Base-by-base conservation (phyloP, 73 alveolate species). In the Tetrahymena thermophila region DNA sequence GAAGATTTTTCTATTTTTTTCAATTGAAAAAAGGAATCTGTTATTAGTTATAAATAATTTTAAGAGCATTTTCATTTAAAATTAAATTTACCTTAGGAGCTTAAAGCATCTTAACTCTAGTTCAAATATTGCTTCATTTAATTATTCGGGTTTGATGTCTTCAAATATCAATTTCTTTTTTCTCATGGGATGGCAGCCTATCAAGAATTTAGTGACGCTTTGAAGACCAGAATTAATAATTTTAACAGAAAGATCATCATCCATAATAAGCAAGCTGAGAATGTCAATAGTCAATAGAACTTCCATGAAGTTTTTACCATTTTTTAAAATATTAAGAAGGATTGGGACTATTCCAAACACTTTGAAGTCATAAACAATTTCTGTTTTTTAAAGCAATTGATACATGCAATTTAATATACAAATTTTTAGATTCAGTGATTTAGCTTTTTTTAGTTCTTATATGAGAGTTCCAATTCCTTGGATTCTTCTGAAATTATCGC, bases 1-100 rank as follows among this genome's bases (percentile, higher is more conserved):
- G 85, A 93, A 94, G 25, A 42, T 44, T 96, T 94, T 93, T 96
- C 99, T 85, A 93, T 96, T 56, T 94, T 95, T 93, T 95, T 95
- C 94, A 35, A 96, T 34, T 94, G 96, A 97, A 84, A 95, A 94
- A 14, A 97, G 40, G 83, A 71, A 97, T 84, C 96, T 89, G 4
- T 95, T 85, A 85, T 50, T 50, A 83, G 21, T 34, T 28, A 95
- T 35, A 93, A 43, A 93, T 50, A 95, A 19, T 23, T 71, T 28
- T 28, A 71, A 9, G 23, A 71, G 5, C 4, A 25, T 25, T 71
- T 71, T n/a, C 10, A 9, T 34, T 13, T 71, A n/a, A 23, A n/a
- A 71, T 23, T 71, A 0, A 71, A 71, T 71, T 71, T n/a, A 71
- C 89, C 89, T 71, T 0, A 71, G 89, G 23, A 71, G 37, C 37